Conservation (phyloP, 2,329 filamentous ascomycete species). For the Didymella segeticola region DNA sequence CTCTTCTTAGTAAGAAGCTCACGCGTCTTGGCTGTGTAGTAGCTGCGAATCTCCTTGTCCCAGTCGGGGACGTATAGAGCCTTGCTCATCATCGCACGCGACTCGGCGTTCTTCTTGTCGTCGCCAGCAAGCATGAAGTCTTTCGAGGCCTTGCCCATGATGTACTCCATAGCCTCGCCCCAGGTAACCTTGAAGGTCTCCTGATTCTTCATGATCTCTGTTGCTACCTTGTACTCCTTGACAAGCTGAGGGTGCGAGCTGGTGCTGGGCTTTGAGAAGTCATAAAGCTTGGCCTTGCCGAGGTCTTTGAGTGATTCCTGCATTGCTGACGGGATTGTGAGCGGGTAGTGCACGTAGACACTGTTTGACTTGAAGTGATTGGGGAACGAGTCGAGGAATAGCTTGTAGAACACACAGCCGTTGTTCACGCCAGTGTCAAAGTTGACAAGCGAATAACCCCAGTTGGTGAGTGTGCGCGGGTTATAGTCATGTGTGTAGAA, state of each 20-base stretch:
- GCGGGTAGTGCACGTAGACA: constrained; percentile 81
- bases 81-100: constrained; percentile 52
- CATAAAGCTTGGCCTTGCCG: constrained; percentile 71
- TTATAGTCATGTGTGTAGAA: constrained; percentile 79
- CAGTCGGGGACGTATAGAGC: constrained; percentile 68
- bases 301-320: constrained; percentile 72
- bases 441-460: constrained; percentile 78
- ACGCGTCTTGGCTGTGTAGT: constrained; percentile 70
- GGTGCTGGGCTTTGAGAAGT: constrained; percentile 67
- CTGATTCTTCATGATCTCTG: constrained; percentile 66
- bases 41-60: constrained; percentile 68
- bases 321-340: constrained; percentile 75
- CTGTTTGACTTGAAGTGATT: constrained; percentile 79
- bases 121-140: constrained; percentile 62
- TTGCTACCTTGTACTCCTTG: constrained; percentile 67
- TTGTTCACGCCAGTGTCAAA: constrained; percentile 78
- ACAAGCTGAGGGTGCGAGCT: constrained; percentile 57
- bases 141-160: constrained; percentile 65
- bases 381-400: constrained; percentile 80
- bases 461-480: constrained; percentile 77
- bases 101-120: constrained; percentile 40
- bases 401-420: constrained; percentile 84
- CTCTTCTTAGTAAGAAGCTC: constrained; percentile 70
- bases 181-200: constrained; percentile 70
- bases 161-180: constrained; percentile 67